Evolutionary conservation across 768 basidiomycete species (phyloP).

Genomic region (Phanerochaete carnosa): DNA sequence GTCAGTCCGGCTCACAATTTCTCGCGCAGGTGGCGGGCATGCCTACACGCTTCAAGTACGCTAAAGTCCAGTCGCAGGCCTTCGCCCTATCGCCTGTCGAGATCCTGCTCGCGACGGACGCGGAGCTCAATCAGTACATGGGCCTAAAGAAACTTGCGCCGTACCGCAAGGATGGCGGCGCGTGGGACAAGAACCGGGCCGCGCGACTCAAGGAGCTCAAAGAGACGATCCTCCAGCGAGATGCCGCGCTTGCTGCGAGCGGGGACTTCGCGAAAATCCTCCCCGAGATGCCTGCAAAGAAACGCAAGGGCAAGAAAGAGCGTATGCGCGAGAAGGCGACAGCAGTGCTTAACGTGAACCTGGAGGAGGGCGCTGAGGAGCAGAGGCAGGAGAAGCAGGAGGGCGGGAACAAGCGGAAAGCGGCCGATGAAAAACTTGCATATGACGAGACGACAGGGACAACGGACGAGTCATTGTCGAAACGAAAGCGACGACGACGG

Average conservation of each 20-base stretch:
- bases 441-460: conserved; percentile 11
- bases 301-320: conserved; percentile 38
- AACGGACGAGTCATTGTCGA: conserved; percentile 19
- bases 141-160: conserved; percentile 89
- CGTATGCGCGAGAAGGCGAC: conserved; percentile 19
- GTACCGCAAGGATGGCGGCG: conserved; percentile 60
- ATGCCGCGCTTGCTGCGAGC: conserved; percentile 16
- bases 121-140: conserved; percentile 90
- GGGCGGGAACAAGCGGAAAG: conserved; percentile 24
- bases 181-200: conserved; percentile 61
- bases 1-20: background rate
- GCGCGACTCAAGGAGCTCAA: conserved; percentile 75
- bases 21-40: conserved; percentile 72
- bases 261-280: conserved; percentile 17
- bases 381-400: conserved; percentile 25
- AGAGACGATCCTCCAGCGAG: conserved; percentile 48
- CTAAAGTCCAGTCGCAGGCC: conserved; percentile 54
- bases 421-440: conserved; percentile 20
- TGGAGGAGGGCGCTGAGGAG: conserved; percentile 10
- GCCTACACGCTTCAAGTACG: conserved; percentile 92
- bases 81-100: conserved; percentile 80
- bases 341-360: conserved; percentile 11
- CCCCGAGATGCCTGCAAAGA: conserved; percentile 41
- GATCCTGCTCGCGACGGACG: conserved; percentile 87
- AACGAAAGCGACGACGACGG: conserved; percentile 40